phyloP scores from a whole-genome alignment of 2,329 filamentous ascomycete species.

The Neonectria magnoliae region DNA sequence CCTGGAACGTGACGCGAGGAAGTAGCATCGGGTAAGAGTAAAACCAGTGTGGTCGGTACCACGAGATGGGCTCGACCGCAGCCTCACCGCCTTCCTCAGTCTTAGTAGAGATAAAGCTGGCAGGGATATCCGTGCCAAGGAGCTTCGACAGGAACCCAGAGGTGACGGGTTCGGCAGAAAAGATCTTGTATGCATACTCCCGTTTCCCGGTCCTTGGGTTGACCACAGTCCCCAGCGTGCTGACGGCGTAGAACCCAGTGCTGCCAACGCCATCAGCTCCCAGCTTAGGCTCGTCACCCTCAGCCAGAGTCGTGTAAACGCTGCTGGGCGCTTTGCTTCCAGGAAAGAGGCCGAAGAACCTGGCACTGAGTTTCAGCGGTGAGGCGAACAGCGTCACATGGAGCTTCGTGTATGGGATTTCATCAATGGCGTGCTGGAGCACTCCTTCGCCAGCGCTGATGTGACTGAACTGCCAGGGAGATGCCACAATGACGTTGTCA shows the following conservation, averaged over 20 bases:
- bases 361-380: conserved; percentile 74
- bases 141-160: conserved; percentile 63
- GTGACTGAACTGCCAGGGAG: conserved; percentile 82
- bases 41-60: conserved; percentile 83
- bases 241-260: conserved; percentile 87
- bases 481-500: conserved; percentile 84
- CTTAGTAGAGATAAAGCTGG: conserved; percentile 47
- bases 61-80: conserved; percentile 67
- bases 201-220: conserved; percentile 66
- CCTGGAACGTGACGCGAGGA: conserved; percentile 89
- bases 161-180: conserved; percentile 65
- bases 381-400: conserved; percentile 92
- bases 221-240: conserved; percentile 70
- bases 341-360: conserved; percentile 74
- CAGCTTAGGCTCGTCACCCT: conserved; percentile 61
- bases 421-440: conserved; percentile 75
- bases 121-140: conserved; percentile 59
- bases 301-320: conserved; percentile 83
- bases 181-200: conserved; percentile 74
- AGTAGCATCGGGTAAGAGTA: conserved; percentile 85
- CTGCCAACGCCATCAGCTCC: conserved; percentile 72
- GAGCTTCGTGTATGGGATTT: conserved; percentile 85
- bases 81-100: conserved; percentile 49
- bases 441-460: conserved; percentile 73
- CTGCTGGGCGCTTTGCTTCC: conserved; percentile 72